Evolutionary conservation across 2,329 filamentous ascomycete genomes (phyloP).

Genomic region (Rhytidhysteron rufulum): DNA sequence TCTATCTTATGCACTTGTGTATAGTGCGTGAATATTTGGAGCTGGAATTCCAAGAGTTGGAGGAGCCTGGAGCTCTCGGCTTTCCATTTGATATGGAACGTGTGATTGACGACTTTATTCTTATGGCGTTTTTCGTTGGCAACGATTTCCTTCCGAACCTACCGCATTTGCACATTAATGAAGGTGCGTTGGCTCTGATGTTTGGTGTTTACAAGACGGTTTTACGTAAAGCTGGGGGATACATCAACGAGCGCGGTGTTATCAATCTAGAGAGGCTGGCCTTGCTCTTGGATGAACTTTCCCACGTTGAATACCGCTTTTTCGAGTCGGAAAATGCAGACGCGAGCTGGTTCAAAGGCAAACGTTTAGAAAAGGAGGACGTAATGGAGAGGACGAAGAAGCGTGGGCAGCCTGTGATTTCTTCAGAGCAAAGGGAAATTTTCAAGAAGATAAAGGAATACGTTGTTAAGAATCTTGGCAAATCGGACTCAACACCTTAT

Average conservation of each 20-base stretch:
- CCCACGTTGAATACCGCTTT: constrained; percentile 84
- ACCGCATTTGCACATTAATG: constrained; percentile 95
- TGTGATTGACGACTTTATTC: constrained; percentile 97
- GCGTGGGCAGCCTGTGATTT: constrained; percentile 67
- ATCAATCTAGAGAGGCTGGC: constrained; percentile 82
- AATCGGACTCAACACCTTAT: constrained; percentile 49
- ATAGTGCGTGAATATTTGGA: constrained; percentile 97
- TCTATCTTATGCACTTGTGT: constrained; percentile 94
- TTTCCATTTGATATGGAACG: constrained; percentile 91
- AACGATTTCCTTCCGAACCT: constrained; percentile 99
- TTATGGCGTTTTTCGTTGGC: constrained; percentile 99
- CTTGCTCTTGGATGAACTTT: constrained; percentile 75
- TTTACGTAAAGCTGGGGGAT: constrained; percentile 81
- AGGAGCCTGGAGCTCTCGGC: constrained; percentile 64
- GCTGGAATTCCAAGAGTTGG: constrained; percentile 91
- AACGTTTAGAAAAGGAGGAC: constrained; percentile 68
- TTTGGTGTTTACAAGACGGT: constrained; percentile 94
- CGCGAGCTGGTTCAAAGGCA: constrained; percentile 87
- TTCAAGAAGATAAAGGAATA: constrained; percentile 81
- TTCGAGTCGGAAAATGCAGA: constrained; percentile 90
- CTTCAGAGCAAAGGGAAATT: constrained; percentile 73
- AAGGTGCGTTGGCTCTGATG: constrained; percentile 94
- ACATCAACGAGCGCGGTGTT: constrained; percentile 91
- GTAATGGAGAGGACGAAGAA: constrained; percentile 59
- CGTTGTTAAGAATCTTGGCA: constrained; percentile 62